Base-by-base conservation (phyloP, 2,329 filamentous ascomycete species). In the Bimuria novae-zelandiae region DNA sequence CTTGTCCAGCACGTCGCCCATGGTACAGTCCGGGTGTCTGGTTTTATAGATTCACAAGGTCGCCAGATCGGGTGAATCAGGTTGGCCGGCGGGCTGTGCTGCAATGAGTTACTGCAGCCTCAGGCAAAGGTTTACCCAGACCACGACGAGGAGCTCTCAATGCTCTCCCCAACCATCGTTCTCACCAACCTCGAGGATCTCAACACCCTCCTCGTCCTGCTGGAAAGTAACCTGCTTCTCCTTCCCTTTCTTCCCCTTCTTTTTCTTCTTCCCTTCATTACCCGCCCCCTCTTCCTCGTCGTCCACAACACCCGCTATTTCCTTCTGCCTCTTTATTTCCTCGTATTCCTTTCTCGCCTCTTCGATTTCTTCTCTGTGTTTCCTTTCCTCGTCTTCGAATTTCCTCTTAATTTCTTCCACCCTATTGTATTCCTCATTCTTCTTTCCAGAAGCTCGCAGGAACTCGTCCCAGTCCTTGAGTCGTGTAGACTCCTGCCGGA, bases 401-500 rank as follows among this genome's bases (percentile, higher is more conserved):
- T 74, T 56, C 1, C 44, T 52, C 43, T 70, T 68, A 33, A 78
- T 61, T 11, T 69, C 63, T 4, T 70, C 63, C 1, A 72, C 71
- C 51, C 74, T 66, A 6, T 53, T 72, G 58, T 79, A 79, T 0
- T 64, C 62, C 0, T 62, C 65, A 2, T 76, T 65, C 14, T 71
- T 47, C 59, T 64, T 43, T 62, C 77, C 59, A 2, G 63, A 61
- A 1, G 54, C 57, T 12, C 55, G 51, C 1, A 77, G 71, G 52
- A 77, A 80, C 8, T 35, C 43, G 12, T 46, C 21, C 43, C 43
- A 46, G 29, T 44, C 16, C 19, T 32, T 32, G 14, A 46, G 43
- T 8, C 43, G 19, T 16, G 72, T 67, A 16, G 72, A 70, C 17
- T 68, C 62, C 16, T 74, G 76, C 39, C 73, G 82, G 51, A 94